These are phyloP conservation scores for Hypoxylon crocopeplum DNA, from an alignment of 495 filamentous ascomycete genomes.

Conservation along the genomic window DNA sequence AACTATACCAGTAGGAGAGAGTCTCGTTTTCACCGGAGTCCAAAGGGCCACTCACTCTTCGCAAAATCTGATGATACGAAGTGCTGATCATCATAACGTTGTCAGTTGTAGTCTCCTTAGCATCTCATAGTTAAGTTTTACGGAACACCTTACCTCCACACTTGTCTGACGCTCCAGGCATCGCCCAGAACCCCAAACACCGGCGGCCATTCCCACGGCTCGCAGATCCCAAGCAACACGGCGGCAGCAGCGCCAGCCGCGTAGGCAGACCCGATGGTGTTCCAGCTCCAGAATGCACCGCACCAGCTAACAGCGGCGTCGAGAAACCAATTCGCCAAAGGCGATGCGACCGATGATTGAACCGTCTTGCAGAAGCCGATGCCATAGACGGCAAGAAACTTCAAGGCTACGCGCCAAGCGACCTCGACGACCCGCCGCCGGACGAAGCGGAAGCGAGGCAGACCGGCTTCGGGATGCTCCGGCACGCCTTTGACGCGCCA, in stretches of 20 bases:
- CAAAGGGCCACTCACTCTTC: slow-evolving; percentile 1
- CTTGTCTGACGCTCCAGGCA: slow-evolving; percentile 20
- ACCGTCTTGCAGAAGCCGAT: slow-evolving; percentile 10
- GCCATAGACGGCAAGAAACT: slow-evolving; percentile 6
- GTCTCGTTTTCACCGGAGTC: neutral
- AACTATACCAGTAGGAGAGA: neutral
- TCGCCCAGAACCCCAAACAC: neutral
- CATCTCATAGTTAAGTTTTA: neutral
- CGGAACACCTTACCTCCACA: slow-evolving; percentile 9
- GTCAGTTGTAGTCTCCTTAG: too few relatives aligned
- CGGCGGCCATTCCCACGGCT: slow-evolving; percentile 24
- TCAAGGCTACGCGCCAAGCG: slow-evolving; percentile 3
- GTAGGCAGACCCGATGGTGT: slow-evolving; percentile 8
- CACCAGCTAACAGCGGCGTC: neutral
- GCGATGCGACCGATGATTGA: neutral
- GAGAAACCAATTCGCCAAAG: neutral
- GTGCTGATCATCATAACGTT: neutral
- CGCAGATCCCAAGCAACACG: slow-evolving; percentile 6
- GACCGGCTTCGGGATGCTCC: neutral
- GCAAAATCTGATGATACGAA: slow-evolving; percentile 14
- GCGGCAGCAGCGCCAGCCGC: slow-evolving; percentile 8
- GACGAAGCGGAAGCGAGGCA: slow-evolving; percentile 3
- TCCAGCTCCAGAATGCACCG: slow-evolving; percentile 13
- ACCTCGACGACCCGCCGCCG: neutral
- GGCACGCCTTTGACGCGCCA: slow-evolving; percentile 39